Conservation (phyloP, 73 alveolate species). For the Symbiodinium pilosum region DNA sequence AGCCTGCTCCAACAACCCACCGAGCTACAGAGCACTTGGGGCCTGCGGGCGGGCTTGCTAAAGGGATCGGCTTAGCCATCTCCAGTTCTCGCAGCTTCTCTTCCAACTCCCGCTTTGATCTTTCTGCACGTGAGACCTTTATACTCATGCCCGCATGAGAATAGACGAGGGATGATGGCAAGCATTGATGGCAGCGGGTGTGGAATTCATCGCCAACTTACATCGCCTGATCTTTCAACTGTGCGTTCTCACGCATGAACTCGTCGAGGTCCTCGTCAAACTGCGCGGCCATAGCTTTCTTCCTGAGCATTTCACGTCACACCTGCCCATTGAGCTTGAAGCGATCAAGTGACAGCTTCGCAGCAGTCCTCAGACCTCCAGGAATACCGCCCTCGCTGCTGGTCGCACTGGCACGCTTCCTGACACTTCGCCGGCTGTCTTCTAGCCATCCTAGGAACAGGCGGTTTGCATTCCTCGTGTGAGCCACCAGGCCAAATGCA, state of each 20-base stretch:
- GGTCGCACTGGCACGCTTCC: slow-evolving; percentile 8
- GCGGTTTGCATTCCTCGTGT: too few relatives aligned
- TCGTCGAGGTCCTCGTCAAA: slow-evolving; percentile 4
- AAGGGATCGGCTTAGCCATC: neutral
- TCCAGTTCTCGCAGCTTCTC: slow-evolving; percentile 11
- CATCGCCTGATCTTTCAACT: neutral
- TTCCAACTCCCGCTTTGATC: slow-evolving; percentile 6
- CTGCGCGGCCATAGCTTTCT: slow-evolving; percentile 10
- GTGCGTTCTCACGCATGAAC: neutral
- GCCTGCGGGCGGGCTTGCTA: neutral
- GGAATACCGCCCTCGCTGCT: neutral
- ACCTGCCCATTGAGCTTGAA: too few relatives aligned
- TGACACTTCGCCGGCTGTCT: neutral
- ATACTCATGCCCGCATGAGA: neutral
- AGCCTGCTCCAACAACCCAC: too few relatives aligned
- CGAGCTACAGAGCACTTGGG: neutral
- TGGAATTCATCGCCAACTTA: neutral
- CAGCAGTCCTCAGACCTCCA: neutral
- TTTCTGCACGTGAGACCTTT: neutral
- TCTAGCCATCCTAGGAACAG: neutral
- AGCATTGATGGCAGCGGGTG: neutral
- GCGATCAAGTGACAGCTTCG: too few relatives aligned
- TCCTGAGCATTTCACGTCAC: neutral
- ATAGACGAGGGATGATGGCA: neutral
- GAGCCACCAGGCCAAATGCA: too few relatives aligned